Conservation (phyloP, 2,329 filamentous ascomycete species). For the Trichophyton simii region DNA sequence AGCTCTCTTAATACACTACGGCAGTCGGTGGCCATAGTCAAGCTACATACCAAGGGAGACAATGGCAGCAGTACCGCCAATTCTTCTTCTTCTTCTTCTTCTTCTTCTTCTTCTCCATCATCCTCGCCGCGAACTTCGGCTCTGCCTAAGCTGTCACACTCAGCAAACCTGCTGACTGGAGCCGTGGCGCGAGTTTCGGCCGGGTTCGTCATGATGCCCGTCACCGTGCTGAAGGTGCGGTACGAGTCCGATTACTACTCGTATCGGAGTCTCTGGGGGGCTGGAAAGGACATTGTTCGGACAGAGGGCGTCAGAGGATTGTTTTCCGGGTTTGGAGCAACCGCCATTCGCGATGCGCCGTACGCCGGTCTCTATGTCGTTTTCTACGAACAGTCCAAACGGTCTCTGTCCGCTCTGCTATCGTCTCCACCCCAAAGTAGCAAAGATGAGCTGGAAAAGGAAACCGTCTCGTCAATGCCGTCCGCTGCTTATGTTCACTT, state of each 20-base stretch:
- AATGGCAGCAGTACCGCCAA: not conserved
- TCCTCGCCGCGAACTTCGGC: constrained; percentile 46
- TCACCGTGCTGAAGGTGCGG: constrained; percentile 92
- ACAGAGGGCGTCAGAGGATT: constrained; percentile 69
- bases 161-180: constrained; percentile 73
- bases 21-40: constrained; percentile 43
- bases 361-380: constrained; percentile 92
- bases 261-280: constrained; percentile 63
- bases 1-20: constrained; percentile 72
- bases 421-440: not conserved
- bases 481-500: constrained; percentile 64
- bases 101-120: too few species aligned
- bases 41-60: not conserved
- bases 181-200: constrained; percentile 73
- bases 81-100: too few species aligned
- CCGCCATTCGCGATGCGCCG: constrained; percentile 84
- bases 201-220: constrained; percentile 84
- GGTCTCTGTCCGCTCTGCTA: constrained; percentile 21
- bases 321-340: constrained; percentile 88
- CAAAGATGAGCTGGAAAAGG: not conserved
- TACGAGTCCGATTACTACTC: constrained; percentile 82
- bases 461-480: not conserved
- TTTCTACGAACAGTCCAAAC: constrained; percentile 60
- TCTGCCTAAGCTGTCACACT: constrained; percentile 69
- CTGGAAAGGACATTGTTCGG: constrained; percentile 59